Evolutionary conservation across 73 alveolate species (phyloP), one percentile per base, ranked within the genome.

Genomic region (Durusdinium trenchii): DNA sequence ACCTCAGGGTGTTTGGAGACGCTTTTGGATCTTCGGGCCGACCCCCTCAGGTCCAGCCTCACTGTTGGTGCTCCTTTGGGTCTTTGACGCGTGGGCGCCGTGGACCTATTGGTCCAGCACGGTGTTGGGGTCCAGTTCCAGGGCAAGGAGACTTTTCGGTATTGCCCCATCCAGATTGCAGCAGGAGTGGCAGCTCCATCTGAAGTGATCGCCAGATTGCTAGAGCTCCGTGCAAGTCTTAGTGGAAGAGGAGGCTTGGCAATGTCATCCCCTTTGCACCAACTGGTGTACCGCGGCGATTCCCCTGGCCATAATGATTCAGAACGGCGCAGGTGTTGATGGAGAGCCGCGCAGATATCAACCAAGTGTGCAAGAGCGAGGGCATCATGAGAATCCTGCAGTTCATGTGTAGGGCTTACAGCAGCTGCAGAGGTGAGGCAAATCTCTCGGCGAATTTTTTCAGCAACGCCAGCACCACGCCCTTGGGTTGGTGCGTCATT

Each of bases 1-100:
- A 81, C 69, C 91, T 81, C 35, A 45, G 60, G 16, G 67, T 81
- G 12, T 40, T 81, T 81, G 91, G 46, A 81, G 67, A 81, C 91
- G 23, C 52, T 81, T 23, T n/a, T 81, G 91, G 91, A 81, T 28
- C 69, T 81, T 23, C 54, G 91, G 30, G 91, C 91, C 67, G 91
- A 81, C 52, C 36, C 40, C 40, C 32, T 46, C 91, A 23, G 69
- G 30, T 81, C 91, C 45, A 46, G 40, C 40, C 18, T 26, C 2
- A 9, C 9, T 36, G 46, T 47, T 6, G 9, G 60, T 28, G 10
- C 91, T 23, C 91, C 91, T 10, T 81, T 81, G 69, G 71, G 69
- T 3, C 32, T 18, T 10, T 81, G 91, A 38, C 42, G 91, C 35
- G 69, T 32, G 36, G 69, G 46, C 38, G 91, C 91, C 47, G 91